Evolutionary conservation across 352 stramenopile genomes (phyloP), one percentile per base, ranked within the genome.

Genomic region (Phytopythium cucurbitacearum): DNA sequence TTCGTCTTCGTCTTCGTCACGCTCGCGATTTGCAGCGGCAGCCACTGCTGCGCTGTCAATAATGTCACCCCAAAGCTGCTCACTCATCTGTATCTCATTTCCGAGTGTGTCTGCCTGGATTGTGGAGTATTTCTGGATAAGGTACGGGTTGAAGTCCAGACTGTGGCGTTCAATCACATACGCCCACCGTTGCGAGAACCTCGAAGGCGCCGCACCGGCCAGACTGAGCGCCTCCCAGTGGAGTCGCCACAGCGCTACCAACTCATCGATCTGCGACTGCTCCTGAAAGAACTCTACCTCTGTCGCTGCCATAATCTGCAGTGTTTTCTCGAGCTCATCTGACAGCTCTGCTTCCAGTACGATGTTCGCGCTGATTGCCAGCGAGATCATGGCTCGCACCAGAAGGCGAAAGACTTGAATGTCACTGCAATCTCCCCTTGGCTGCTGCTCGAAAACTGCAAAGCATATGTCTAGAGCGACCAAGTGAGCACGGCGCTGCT

Each of bases 221-320:
- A 7, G 11, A 10, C 7, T 15, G 9, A 6, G 74, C 3, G 58
- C 69, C 34, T 85, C 67, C 38, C 71, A 75, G 46, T 89, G 73
- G 32, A 86, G 56, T 21, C 69, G 59, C 81, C 81, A 92, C 7
- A 92, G 60, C 13, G 69, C 67, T 12, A 71, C 60, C 7, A 92
- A 65, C 39, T 92, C 79, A 7, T 77, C 65, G 49, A 87, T 64
- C 54, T 92, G 75, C 15, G 62, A 53, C 6, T 69, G 40, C 4
- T 89, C 71, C 5, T 52, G 55, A 40, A 87, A 92, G 42, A 89
- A 90, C 3, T 60, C 58, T 6, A 88, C 54, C 36, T 92, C 78
- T 6, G 82, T 92, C 33, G 79, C 90, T 1, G 82, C 65, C 21
- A 92, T 87, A 50, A 92, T 92, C 53, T 92, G 77, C 3, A 92